Evolutionary conservation across 495 filamentous ascomycete species (phyloP).

Genomic region (Collariella sp.): DNA sequence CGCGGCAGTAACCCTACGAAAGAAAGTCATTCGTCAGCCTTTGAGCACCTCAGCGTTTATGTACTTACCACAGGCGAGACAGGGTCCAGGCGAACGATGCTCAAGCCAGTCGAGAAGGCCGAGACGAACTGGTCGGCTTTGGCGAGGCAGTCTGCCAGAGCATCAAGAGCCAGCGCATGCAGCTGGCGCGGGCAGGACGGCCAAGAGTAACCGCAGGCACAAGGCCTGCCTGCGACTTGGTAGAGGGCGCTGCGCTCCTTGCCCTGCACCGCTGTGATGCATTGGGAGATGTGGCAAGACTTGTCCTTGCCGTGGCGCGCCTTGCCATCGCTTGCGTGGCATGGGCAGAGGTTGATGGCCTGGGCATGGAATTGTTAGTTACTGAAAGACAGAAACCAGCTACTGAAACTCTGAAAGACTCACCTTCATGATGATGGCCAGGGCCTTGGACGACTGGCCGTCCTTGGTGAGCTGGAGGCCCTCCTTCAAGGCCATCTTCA

Average conservation of each 20-base stretch:
- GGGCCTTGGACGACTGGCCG: background rate
- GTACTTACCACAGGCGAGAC: constrained; percentile 13
- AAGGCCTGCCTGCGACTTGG: constrained; percentile 3
- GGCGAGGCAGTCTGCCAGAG: constrained; percentile 15
- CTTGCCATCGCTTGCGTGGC: constrained; percentile 1
- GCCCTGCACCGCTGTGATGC: constrained; percentile 7
- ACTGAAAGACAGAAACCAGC: background rate
- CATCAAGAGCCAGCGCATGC: constrained; percentile 20
- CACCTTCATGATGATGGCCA: background rate
- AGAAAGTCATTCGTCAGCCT: background rate
- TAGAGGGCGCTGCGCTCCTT: constrained; percentile 8
- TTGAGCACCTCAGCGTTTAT: background rate
- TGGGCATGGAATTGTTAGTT: background rate
- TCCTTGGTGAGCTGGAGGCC: background rate
- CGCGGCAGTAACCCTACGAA: constrained; percentile 24
- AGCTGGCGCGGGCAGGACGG: constrained; percentile 10
- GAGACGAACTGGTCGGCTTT: constrained; percentile 10
- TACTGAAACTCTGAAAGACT: background rate
- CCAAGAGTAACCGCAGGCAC: constrained; percentile 23
- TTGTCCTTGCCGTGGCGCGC: constrained; percentile 21
- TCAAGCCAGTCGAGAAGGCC: constrained; percentile 21
- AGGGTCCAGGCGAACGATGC: constrained; percentile 20
- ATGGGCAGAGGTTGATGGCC: constrained; percentile 16
- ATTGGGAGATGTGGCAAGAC: constrained; percentile 22
- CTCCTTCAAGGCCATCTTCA: background rate